Evolutionary conservation across 495 filamentous ascomycete species (phyloP).

Genomic region (Neurospora africana): DNA sequence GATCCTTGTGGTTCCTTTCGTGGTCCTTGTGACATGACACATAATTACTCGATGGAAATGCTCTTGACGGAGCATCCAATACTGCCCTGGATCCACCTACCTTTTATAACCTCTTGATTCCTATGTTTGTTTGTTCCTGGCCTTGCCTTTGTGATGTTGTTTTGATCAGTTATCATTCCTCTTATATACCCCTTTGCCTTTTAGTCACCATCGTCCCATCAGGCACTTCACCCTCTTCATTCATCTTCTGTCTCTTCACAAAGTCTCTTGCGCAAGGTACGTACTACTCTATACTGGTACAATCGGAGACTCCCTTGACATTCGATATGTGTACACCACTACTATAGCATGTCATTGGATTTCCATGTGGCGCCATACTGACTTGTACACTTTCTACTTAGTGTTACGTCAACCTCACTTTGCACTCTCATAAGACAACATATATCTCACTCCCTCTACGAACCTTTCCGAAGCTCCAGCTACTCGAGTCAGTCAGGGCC

Average conservation of each 20-base stretch:
- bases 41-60: constrained; percentile 44
- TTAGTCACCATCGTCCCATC: not conserved
- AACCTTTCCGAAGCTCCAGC: not conserved
- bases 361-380: not conserved
- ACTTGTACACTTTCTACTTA: not conserved
- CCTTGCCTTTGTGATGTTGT: not conserved
- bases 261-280: not conserved
- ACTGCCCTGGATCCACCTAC: not conserved
- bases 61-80: not conserved
- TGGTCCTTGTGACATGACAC: constrained; percentile 30
- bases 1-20: not conserved
- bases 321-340: not conserved
- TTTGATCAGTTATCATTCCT: not conserved
- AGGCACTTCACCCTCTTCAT: not conserved
- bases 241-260: not conserved
- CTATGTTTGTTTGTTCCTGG: not conserved
- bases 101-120: not conserved
- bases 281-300: not conserved
- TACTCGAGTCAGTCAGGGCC: not conserved
- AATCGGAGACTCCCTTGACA: not conserved
- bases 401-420: not conserved
- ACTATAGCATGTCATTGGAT: not conserved
- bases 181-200: not conserved
- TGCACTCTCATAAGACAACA: not conserved
- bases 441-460: not conserved